phyloP scores from a whole-genome alignment of 176 grass and related monocot genomes.

The Pontederia paniculata region DNA sequence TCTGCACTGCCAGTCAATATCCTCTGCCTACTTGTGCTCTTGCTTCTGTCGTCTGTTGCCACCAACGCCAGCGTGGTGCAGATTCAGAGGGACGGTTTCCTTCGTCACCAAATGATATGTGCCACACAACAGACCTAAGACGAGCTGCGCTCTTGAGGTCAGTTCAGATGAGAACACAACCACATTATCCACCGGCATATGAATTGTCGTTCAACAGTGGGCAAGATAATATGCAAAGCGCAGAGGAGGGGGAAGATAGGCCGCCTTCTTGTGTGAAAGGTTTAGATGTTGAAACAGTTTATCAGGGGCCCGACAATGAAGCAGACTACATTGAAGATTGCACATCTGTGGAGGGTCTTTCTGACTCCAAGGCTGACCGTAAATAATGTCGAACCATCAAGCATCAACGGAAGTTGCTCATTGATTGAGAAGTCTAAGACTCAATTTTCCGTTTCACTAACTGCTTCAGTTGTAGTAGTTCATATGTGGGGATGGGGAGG shows the following conservation, averaged over 20 bases:
- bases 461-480: too few species aligned
- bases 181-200: slow-evolving; percentile 27
- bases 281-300: slow-evolving; percentile 27
- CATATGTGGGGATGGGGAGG: too few species aligned
- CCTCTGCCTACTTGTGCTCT: slow-evolving; percentile 53
- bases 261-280: slow-evolving; percentile 38
- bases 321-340: slow-evolving; percentile 32
- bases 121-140: slow-evolving; percentile 63
- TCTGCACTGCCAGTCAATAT: slow-evolving; percentile 24
- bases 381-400: background rate
- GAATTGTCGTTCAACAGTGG: slow-evolving; percentile 38
- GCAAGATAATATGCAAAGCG: slow-evolving; percentile 49
- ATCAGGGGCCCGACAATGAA: slow-evolving; percentile 31
- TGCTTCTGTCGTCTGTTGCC: slow-evolving; percentile 48
- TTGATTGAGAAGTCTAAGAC: too few species aligned
- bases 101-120: slow-evolving; percentile 87
- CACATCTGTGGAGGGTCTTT: slow-evolving; percentile 15
- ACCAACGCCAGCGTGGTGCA: slow-evolving; percentile 46
- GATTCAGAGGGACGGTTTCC: slow-evolving; percentile 85
- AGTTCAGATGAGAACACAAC: slow-evolving; percentile 86
- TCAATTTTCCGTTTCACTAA: too few species aligned
- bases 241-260: slow-evolving; percentile 31
- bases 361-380: slow-evolving; percentile 24
- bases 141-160: slow-evolving; percentile 63
- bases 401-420: too few species aligned